Conservation (phyloP, 805 yeast genomes). For the Metschnikowia cerradonensis region DNA sequence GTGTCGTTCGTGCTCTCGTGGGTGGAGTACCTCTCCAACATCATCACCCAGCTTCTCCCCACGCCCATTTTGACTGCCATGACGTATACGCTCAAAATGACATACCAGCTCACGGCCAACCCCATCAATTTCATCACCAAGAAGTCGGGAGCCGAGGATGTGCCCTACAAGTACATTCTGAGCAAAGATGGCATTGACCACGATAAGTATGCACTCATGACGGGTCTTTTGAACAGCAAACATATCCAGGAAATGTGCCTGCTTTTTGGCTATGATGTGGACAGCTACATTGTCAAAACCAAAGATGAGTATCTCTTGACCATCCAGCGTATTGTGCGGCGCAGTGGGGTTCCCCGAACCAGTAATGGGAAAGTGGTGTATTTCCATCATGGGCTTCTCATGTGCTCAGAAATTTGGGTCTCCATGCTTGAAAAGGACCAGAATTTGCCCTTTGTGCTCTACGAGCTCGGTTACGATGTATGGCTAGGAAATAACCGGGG, state of each 20-base stretch:
- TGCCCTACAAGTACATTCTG: constrained; percentile 23
- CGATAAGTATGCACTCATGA: constrained; percentile 28
- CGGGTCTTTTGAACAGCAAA: constrained; percentile 42
- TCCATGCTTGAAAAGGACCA: constrained; percentile 38
- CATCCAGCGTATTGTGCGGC: constrained; percentile 59
- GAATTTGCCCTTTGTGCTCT: constrained; percentile 68
- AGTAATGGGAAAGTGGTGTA: constrained; percentile 53
- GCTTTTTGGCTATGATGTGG: constrained; percentile 64
- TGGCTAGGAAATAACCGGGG: constrained; percentile 94
- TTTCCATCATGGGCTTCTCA: constrained; percentile 87
- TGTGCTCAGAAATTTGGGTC: constrained; percentile 79
- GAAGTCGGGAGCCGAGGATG: constrained; percentile 9
- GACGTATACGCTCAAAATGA: constrained; percentile 26
- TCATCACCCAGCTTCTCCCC: constrained; percentile 47
- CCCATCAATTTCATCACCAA: constrained; percentile 23
- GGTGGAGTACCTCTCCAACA: constrained; percentile 44
- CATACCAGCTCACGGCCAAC: constrained; percentile 27
- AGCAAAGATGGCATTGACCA: constrained; percentile 17
- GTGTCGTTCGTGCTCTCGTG: constrained; percentile 45
- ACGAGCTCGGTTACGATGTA: constrained; percentile 85
- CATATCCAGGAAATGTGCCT: constrained; percentile 63
- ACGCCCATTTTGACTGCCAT: constrained; percentile 32
- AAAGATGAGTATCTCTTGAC: constrained; percentile 74
- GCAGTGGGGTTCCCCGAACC: not conserved
- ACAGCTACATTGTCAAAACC: constrained; percentile 75